phyloP scores from a whole-genome alignment of 164 flowering plant species.

The Cinnamomum chago region DNA sequence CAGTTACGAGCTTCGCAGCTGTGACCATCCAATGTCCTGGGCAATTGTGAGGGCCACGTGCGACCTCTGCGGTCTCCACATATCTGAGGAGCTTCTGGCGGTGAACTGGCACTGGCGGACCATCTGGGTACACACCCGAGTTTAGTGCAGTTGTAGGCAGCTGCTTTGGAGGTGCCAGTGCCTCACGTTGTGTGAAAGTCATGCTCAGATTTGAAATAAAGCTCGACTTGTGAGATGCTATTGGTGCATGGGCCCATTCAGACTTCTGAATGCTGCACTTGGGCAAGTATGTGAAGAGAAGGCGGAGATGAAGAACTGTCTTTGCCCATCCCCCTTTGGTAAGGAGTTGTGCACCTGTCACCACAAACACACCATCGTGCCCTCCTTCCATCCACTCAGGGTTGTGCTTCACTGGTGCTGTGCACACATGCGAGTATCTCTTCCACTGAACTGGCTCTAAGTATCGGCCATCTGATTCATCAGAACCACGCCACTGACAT shows the following conservation, averaged over 20 bases:
- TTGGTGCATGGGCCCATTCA: conserved; percentile 67
- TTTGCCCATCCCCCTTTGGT: conserved; percentile 68
- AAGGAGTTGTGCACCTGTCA: conserved; percentile 83
- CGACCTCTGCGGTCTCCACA: conserved; percentile 62
- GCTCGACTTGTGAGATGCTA: conserved; percentile 51
- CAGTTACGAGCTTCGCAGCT: conserved; percentile 62
- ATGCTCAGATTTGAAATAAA: conserved; percentile 58
- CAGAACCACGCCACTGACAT: conserved; percentile 74
- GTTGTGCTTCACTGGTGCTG: conserved; percentile 58
- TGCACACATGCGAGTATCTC: conserved; percentile 69
- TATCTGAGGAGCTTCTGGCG: conserved; percentile 51
- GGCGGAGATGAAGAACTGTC: conserved; percentile 69
- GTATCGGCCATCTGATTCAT: conserved; percentile 40
- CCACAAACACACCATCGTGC: conserved; percentile 56
- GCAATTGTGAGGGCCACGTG: conserved; percentile 62
- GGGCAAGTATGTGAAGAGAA: conserved; percentile 63
- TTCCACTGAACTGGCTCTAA: conserved; percentile 69
- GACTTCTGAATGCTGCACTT: conserved; percentile 55
- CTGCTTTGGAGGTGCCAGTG: conserved; percentile 40
- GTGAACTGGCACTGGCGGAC: conserved; percentile 60
- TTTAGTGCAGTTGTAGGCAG: conserved; percentile 39
- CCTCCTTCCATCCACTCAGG: conserved; percentile 56
- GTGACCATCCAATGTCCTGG: conserved; percentile 88
- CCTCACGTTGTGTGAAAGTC: conserved; percentile 45
- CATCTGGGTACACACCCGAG: conserved; percentile 78